Evolutionary conservation across 106 monocot genomes (phyloP).

Genomic region (Agapanthus africanus): DNA sequence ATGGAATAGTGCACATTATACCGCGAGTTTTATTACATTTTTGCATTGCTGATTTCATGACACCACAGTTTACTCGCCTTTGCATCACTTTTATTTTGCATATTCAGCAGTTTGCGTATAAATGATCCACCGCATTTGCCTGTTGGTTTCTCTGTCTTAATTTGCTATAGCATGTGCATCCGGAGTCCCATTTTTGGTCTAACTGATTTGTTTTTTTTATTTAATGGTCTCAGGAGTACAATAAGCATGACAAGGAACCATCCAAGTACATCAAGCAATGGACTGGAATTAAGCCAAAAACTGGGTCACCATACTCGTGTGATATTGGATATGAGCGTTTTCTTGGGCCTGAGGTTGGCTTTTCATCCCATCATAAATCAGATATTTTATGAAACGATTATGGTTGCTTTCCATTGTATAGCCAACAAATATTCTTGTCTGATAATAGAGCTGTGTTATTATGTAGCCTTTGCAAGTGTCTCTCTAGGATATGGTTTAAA

Average conservation of each 20-base stretch:
- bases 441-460: neutral
- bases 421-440: neutral
- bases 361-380: neutral
- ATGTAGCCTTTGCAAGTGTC: neutral
- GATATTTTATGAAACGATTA: neutral
- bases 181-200: too few species aligned
- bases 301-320: conserved; percentile 76
- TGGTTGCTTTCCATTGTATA: neutral
- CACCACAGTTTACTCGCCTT: too few species aligned
- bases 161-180: neutral
- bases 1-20: neutral
- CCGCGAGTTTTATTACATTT: too few species aligned
- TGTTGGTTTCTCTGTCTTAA: neutral
- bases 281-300: conserved; percentile 80
- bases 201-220: too few species aligned
- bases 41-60: too few species aligned
- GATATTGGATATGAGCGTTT: conserved; percentile 97
- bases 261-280: conserved; percentile 80
- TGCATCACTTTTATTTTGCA: too few species aligned
- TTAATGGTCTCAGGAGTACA: conserved; percentile 91
- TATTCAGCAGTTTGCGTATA: neutral
- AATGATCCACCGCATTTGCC: neutral
- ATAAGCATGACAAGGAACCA: conserved; percentile 82
- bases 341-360: conserved; percentile 77
- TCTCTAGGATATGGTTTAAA: neutral